Percentiles rank a stretch among this genome's conserved stretches.
phyloP scores from a whole-genome alignment of 768 basidiomycete species.

The Tulasnella sp. region DNA sequence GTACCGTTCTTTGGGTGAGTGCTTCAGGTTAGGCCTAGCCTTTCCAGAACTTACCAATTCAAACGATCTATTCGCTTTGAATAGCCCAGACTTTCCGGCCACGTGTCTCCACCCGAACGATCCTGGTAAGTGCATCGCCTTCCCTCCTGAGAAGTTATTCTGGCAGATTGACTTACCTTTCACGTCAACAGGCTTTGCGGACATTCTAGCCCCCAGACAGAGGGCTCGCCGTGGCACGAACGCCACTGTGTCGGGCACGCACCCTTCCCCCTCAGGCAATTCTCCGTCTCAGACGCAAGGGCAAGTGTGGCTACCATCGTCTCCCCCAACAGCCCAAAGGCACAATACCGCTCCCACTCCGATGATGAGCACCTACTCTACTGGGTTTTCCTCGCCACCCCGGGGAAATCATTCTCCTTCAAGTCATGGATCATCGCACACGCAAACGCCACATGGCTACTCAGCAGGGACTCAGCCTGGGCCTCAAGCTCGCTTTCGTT shows the following conservation, averaged over 20 bases:
- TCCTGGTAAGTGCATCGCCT: conserved; percentile 20
- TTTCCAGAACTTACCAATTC: neutral
- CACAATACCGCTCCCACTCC: neutral
- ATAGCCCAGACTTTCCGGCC: conserved; percentile 21
- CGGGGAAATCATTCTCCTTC: neutral
- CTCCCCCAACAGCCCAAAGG: neutral
- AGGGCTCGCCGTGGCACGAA: neutral
- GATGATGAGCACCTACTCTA: neutral
- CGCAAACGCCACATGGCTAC: neutral
- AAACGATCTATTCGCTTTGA: neutral
- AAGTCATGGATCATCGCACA: neutral
- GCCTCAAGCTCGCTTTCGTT: neutral
- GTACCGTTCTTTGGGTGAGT: conserved; percentile 81
- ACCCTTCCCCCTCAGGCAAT: neutral
- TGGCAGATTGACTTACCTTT: neutral
- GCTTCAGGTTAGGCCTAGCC: neutral
- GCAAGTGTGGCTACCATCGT: neutral
- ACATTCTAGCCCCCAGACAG: neutral
- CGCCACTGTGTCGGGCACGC: neutral
- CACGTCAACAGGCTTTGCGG: neutral
- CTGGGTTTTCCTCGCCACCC: neutral
- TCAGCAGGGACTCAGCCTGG: neutral
- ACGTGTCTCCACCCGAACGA: conserved; percentile 19
- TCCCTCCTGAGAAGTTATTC: neutral
- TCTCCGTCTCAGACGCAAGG: neutral